phyloP scores from a whole-genome alignment of 1,284 basidiomycete genomes.

The Amylostereum areolatum region DNA sequence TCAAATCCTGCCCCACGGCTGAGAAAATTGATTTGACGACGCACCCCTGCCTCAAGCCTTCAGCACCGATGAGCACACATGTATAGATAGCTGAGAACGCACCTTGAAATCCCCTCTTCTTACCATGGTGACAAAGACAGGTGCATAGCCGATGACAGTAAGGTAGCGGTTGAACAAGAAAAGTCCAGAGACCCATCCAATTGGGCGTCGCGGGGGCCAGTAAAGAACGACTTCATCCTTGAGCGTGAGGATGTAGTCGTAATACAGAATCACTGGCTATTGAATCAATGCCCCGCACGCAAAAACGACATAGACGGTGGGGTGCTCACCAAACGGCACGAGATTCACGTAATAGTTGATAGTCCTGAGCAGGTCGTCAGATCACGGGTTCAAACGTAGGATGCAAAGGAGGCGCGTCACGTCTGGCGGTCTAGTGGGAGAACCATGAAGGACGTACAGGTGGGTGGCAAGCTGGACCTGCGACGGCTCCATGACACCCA shows the following conservation, averaged over 20 bases:
- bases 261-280: neutral
- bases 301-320: too few species aligned
- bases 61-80: neutral
- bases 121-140: neutral
- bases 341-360: too few species aligned
- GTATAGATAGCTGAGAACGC: neutral
- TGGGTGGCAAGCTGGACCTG: too few species aligned
- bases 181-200: neutral
- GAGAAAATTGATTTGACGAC: neutral
- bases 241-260: conserved; percentile 2
- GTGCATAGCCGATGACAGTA: neutral
- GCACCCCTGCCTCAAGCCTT: neutral
- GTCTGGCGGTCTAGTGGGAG: too few species aligned
- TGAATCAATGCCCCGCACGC: too few species aligned
- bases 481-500: too few species aligned
- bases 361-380: too few species aligned
- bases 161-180: conserved; percentile 2
- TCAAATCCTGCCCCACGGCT: neutral
- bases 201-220: conserved; percentile 1
- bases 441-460: too few species aligned
- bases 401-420: too few species aligned
- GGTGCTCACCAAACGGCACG: too few species aligned
- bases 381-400: too few species aligned
- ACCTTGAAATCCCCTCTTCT: neutral
- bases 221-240: neutral